Evolutionary conservation across 257 asterid genomes (phyloP).

Genomic region (Thymus quinquecostatus): DNA sequence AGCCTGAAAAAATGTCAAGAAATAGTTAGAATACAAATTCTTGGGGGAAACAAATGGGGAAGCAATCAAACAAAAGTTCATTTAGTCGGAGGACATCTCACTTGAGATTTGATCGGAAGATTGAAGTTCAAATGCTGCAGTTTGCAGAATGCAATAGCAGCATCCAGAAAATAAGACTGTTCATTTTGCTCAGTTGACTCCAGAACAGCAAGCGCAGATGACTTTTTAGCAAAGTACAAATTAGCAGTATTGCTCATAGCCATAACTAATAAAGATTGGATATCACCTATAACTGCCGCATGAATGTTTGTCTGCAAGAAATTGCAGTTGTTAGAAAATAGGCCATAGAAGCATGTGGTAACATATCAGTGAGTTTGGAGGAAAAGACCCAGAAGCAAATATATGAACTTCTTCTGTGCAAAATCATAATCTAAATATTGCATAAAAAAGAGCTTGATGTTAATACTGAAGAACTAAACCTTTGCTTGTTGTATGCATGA

Average conservation of each 20-base stretch:
- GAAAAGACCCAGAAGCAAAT: neutral
- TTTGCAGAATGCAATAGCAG: constrained; percentile 88
- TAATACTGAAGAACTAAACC: constrained; percentile 4
- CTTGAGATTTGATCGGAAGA: constrained; percentile 81
- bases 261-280: constrained; percentile 73
- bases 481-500: constrained; percentile 9
- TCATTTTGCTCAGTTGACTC: constrained; percentile 67
- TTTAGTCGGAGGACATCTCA: constrained; percentile 41
- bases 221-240: constrained; percentile 62
- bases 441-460: neutral
- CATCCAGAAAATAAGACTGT: constrained; percentile 71
- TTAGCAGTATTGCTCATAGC: constrained; percentile 82
- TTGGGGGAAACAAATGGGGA: constrained; percentile 21
- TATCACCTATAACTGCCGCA: constrained; percentile 61
- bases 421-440: neutral
- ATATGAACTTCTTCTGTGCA: neutral
- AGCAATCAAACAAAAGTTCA: constrained; percentile 25
- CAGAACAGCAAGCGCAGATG: constrained; percentile 52
- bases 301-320: constrained; percentile 63
- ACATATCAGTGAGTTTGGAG: constrained; percentile 18
- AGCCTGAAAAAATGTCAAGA: constrained; percentile 49
- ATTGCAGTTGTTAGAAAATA: constrained; percentile 32
- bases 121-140: constrained; percentile 70
- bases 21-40: constrained; percentile 25
- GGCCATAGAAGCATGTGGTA: constrained; percentile 11